These are phyloP conservation scores for Trichoderma atrobrunneum DNA, from an alignment of 2,329 filamentous ascomycete genomes.

Conservation along the genomic window DNA sequence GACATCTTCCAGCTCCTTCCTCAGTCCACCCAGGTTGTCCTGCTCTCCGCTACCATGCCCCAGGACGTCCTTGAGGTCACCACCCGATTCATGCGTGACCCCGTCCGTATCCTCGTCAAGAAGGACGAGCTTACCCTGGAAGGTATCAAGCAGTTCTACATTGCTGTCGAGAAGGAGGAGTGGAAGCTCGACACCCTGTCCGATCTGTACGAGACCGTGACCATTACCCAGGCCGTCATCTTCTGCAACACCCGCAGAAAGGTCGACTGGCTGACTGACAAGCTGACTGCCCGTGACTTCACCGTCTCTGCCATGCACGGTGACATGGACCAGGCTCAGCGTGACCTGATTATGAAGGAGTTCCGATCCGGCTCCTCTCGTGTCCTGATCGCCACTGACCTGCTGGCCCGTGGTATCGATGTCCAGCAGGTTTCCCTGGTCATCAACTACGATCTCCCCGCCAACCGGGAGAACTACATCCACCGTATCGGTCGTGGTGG, in stretches of 20 bases:
- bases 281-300: constrained; percentile 97
- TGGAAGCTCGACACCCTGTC: constrained; percentile 99
- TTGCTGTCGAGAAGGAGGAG: constrained; percentile 99
- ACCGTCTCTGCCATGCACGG: constrained; percentile 99
- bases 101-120: constrained; percentile 98
- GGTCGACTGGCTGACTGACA: constrained; percentile 99
- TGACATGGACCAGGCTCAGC: constrained; percentile 97
- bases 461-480: constrained; percentile 99
- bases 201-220: constrained; percentile 98
- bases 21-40: constrained; percentile 96
- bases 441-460: constrained; percentile 99
- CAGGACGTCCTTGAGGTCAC: constrained; percentile 99
- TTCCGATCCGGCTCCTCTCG: constrained; percentile 98
- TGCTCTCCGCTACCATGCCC: constrained; percentile 97
- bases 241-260: constrained; percentile 99
- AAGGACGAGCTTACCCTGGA: constrained; percentile 99
- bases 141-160: constrained; percentile 99
- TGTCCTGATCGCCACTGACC: constrained; percentile 97
- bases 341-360: constrained; percentile 99
- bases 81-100: constrained; percentile 99
- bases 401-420: constrained; percentile 98
- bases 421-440: constrained; percentile 99
- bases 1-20: constrained; percentile 99
- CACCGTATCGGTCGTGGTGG: constrained; percentile 99
- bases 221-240: constrained; percentile 99